Base-by-base conservation (phyloP, 164 flowering plant genomes). In the Aristolochia contorta region DNA sequence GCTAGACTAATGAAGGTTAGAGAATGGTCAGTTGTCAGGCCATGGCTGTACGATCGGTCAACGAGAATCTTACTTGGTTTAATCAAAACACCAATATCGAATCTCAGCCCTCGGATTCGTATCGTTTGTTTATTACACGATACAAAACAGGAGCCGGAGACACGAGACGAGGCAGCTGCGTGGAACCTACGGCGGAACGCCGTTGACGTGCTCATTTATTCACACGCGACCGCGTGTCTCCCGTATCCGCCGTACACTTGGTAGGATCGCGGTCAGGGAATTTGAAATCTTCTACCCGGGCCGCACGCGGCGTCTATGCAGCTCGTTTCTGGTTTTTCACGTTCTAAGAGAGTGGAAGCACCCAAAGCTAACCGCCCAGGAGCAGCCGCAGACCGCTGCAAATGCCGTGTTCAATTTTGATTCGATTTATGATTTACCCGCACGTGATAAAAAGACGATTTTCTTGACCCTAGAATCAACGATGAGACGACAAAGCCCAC, bases 401-500 rank as follows among this genome's bases (percentile, higher is more conserved):
- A 48, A 18, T 22, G 22, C n/a, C 21, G 21, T 19, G 19, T 50
- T 6, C 54, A 6, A 7, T 19, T 50, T n/a, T 23, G 2, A 50
- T 6, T 19, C 22, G 7, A 18, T 48, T 20, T 20, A 48, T 16
- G 16, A 22, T 50, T 50, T 50, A 50, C 19, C 54, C 54, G 19
- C 54, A 50, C 54, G 54, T 50, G 54, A 50, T 6, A 23, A 23
- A n/a, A 50, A 50, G 54, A 50, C 54, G 54, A 22, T 2, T 50
- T 50, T 50, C 54, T 50, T 50, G 54, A 50, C 21, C 22, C 54
- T n/a, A 6, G 4, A 37, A 37, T 37, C 43, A 37, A 37, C 43
- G 43, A 37, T 10, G 43, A 3, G 43, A 37, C 43, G 43, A 37
- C 43, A 37, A 27, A 27, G n/a, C n/a, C n/a, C n/a, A n/a, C n/a